Base-by-base conservation (phyloP, 257 asterid species). In the Solanum chiquidenum region DNA sequence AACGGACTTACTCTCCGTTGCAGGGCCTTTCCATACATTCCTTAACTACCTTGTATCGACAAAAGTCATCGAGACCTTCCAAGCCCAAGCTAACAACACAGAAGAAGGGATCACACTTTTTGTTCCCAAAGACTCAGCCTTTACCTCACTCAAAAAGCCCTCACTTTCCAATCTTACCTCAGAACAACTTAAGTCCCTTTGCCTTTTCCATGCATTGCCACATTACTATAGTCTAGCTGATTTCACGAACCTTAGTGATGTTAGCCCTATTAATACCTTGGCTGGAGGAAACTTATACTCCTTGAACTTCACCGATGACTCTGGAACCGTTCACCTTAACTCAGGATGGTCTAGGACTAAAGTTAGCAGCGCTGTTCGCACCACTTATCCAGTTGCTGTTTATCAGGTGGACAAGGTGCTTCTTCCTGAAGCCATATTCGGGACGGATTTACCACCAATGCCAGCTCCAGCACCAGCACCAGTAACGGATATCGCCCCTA, bases 391-490 rank as follows among this genome's bases (percentile, higher is more conserved):
- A 1, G 95, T 94, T 10, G 98, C 98, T 2, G 84, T 96, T 74
- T 96, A 93, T 82, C 95, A 95, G 92, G 92, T 94, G 12, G 96
- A 95, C 35, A 89, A 58, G 74, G 98, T 96, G 10, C 92, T 96
- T 23, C 93, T 95, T 83, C 98, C 99, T 0, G 94, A 90, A 77
- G 98, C 97, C 1, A 94, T 96, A 75, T 96, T 95, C 31, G 99
- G 99, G 77, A 95, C 98, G 1, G 94, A 94, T 66, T 91, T 96
- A 14, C 99, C 99, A 7, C 99, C 99, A n/a, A 91, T 88, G 27
- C 93, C 98, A 1, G 96, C 98, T 12, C 99, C 99, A 0, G 93
- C 97, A 9, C 99, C 98, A 0, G 90, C 96, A 49, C 99, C 97
- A 1, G 97, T 16, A 82, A 82, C 8, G n/a, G 85, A 88, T 35